Conservation (phyloP, 2,329 filamentous ascomycete genomes). For the Arthrobotrys sphaeroides region DNA sequence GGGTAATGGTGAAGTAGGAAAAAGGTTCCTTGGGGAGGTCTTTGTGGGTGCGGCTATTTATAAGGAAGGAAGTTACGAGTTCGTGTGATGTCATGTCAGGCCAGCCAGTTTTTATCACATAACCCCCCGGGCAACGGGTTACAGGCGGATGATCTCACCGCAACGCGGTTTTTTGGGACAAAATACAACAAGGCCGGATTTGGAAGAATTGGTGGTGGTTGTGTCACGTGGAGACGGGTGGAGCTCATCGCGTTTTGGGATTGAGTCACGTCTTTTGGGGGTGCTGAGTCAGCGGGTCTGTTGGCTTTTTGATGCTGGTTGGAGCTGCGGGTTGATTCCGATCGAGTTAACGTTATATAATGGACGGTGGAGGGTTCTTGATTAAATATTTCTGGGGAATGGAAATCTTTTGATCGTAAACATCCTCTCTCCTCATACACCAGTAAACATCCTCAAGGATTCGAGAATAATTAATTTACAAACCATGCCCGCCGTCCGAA, state of each 20-base stretch:
- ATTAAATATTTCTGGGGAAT: too few species aligned
- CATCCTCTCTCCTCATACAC: too few species aligned
- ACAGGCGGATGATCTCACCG: conserved; percentile 35
- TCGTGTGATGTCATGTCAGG: conserved; percentile 31
- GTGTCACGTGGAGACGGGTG: neutral
- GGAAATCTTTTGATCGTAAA: too few species aligned
- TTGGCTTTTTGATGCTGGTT: neutral
- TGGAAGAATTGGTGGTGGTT: too few species aligned
- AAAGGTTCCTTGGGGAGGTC: neutral
- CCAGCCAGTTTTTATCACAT: neutral
- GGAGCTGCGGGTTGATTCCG: too few species aligned
- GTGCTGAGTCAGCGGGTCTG: neutral
- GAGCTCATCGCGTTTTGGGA: neutral
- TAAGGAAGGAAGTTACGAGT: neutral
- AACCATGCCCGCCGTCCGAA: conserved; percentile 35
- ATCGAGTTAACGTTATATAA: too few species aligned
- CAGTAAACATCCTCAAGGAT: too few species aligned
- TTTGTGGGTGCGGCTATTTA: conserved; percentile 18
- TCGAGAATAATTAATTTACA: too few species aligned
- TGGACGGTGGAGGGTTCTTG: too few species aligned
- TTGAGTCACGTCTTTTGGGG: neutral
- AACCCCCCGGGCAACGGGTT: neutral
- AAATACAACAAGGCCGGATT: conserved; percentile 21
- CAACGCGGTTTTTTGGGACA: conserved; percentile 7
- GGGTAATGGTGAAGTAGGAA: neutral